Base-by-base conservation (phyloP, 179 eudicot species). In the Silene vulgaris region DNA sequence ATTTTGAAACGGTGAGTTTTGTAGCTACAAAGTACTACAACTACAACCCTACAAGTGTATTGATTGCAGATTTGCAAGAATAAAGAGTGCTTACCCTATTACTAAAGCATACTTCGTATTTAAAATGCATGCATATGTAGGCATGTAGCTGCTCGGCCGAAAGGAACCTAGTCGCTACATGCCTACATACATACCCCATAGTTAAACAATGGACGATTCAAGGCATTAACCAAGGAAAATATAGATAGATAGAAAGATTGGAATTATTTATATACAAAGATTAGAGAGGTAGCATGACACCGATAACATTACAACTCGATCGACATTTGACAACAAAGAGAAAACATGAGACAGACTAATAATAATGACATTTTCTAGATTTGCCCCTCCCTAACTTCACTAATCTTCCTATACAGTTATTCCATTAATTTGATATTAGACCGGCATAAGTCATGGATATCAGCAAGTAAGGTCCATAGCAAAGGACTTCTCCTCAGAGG, bases 401-500 rank as follows among this genome's bases (percentile, higher is more conserved):
- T 40, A 69, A 19, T 62, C 50, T 71, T 61, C 19, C 59, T 71
- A 5, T 8, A 28, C 57, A 28, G 54, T 26, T 37, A 12, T 63
- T 23, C 67, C 32, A 63, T 63, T 23, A 74, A 69, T 69, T 69
- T 62, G 29, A 11, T 19, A 17, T 70, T 13, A 45, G 8, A 68
- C 19, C 71, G 6, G 12, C 26, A 8, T n/a, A 37, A 29, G 54
- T 11, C 65, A 8, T 52, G 20, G 57, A 72, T 32, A 69, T 84
- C 83, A 86, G 75, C 67, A 70, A 68, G 70, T 76, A 30, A 85
- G 87, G 43, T 87, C 89, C 48, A 82, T 79, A 12, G 79, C 84
- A 17, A 90, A 85, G 16, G 88, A 81, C 71, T 82, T 88, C 80
- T 90, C 95, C 79, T 87, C 97, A 13, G 86, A 81, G 57, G 82